A percentile compares a stretch with the other conserved stretches of the same genome.
Evolutionary conservation across 2,329 filamentous ascomycete genomes (phyloP).

Genomic region (Albifimbria verrucaria): DNA sequence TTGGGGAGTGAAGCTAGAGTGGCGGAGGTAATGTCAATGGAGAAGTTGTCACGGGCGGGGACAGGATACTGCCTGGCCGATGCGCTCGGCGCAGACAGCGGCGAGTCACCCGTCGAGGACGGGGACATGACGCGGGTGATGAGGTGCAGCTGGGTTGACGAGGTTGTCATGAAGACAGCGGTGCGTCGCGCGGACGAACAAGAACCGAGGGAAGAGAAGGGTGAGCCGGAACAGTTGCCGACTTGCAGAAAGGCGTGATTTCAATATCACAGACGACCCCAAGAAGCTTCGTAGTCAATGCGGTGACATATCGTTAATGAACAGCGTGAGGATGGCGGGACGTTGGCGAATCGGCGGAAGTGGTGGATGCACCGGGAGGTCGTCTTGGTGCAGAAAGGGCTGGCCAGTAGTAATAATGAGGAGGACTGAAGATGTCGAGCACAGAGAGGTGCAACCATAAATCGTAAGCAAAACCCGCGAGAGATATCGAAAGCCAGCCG

Average conservation of each 20-base stretch:
- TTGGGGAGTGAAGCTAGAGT: slow-evolving; percentile 38
- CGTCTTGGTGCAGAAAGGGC: no score
- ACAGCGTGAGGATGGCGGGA: not conserved
- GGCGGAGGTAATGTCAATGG: slow-evolving; percentile 45
- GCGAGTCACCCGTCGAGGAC: slow-evolving; percentile 52
- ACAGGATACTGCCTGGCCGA: slow-evolving; percentile 41
- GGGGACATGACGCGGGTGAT: slow-evolving; percentile 43
- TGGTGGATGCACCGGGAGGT: no score
- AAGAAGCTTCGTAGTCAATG: slow-evolving; percentile 10
- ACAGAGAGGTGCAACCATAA: no score
- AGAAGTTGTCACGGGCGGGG: slow-evolving; percentile 44
- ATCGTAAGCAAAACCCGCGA: no score
- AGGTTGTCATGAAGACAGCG: slow-evolving; percentile 12
- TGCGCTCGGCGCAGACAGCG: slow-evolving; percentile 37
- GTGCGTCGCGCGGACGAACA: slow-evolving; percentile 3
- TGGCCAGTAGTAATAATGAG: no score
- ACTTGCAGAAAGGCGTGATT: slow-evolving; percentile 7
- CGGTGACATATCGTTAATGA: slow-evolving; percentile 15
- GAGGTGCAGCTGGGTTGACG: slow-evolving; percentile 15
- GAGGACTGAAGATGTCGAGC: no score
- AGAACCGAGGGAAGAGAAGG: not conserved
- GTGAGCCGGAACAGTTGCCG: not conserved
- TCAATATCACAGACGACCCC: no score
- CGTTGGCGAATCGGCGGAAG: no score
- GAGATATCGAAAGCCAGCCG: no score